A percentile compares a stretch with the other conserved stretches of the same genome.
These are phyloP conservation scores for Wickerhamomyces silvicola DNA, from an alignment of 805 yeast genomes.

Conservation along the genomic window DNA sequence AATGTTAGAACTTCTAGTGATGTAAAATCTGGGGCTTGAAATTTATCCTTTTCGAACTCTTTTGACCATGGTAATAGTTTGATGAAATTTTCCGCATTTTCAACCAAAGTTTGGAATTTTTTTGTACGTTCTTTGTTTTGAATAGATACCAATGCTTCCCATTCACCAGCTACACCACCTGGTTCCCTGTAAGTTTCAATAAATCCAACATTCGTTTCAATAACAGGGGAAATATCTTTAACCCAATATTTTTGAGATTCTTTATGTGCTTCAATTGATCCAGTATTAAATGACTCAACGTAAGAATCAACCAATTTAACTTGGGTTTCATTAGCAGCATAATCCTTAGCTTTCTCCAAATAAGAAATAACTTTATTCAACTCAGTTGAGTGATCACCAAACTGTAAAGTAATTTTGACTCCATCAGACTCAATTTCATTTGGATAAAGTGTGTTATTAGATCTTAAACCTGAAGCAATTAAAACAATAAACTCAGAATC, in stretches of 20 bases:
- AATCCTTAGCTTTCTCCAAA: constrained; percentile 48
- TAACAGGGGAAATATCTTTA: constrained; percentile 72
- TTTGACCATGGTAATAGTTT: constrained; percentile 69
- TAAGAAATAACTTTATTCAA: constrained; percentile 52
- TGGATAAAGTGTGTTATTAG: constrained; percentile 52
- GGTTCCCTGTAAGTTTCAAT: constrained; percentile 93
- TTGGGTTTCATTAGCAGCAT: constrained; percentile 72
- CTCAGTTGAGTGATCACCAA: constrained; percentile 74
- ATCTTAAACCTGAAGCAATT: constrained; percentile 59
- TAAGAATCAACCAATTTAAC: constrained; percentile 58
- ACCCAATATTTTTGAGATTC: constrained; percentile 85
- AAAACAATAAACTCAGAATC: constrained; percentile 47
- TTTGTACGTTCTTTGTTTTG: constrained; percentile 83
- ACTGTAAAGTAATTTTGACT: constrained; percentile 43
- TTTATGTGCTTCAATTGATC: constrained; percentile 80
- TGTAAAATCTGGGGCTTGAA: constrained; percentile 89
- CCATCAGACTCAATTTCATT: constrained; percentile 33
- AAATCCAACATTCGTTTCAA: constrained; percentile 81
- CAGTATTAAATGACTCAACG: constrained; percentile 65
- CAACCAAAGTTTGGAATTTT: constrained; percentile 67
- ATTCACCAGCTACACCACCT: constrained; percentile 86
- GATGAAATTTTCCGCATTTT: constrained; percentile 59
- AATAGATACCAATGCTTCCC: constrained; percentile 90
- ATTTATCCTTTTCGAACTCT: constrained; percentile 73
- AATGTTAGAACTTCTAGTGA: constrained; percentile 84